phyloP scores from a whole-genome alignment of 371 early-diverging fungal species.

The Zychaea mexicana region DNA sequence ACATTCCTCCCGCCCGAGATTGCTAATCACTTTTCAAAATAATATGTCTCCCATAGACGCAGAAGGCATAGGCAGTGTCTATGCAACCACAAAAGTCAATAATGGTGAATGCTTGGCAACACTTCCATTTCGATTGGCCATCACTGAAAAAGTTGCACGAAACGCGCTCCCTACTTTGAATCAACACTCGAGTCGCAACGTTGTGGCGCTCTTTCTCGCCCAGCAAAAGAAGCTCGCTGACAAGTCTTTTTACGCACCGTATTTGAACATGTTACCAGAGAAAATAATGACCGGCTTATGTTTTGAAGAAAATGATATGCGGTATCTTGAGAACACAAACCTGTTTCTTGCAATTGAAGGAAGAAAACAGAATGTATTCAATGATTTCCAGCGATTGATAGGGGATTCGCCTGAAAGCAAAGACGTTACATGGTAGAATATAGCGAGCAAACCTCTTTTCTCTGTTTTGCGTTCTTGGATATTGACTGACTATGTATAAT shows the following conservation, averaged over 20 bases:
- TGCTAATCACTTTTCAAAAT: too few relatives aligned
- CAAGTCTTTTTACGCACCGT: conserved; percentile 52
- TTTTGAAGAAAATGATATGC: conserved; percentile 49
- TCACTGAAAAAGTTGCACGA: conserved; percentile 49
- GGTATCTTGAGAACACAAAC: conserved; percentile 52
- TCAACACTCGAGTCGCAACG: conserved; percentile 36
- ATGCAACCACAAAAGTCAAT: conserved; percentile 31
- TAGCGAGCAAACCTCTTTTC: too few relatives aligned
- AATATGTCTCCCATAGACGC: conserved; percentile 18
- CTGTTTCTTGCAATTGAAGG: conserved; percentile 44
- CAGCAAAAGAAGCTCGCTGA: conserved; percentile 35
- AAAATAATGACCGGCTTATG: conserved; percentile 44
- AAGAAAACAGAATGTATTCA: conserved; percentile 25
- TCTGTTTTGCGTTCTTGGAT: too few relatives aligned
- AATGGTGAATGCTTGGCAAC: conserved; percentile 34
- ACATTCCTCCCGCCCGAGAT: too few relatives aligned
- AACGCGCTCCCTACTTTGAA: conserved; percentile 29
- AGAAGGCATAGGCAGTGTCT: conserved; percentile 44
- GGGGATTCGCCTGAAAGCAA: conserved; percentile 23
- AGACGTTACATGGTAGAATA: conserved; percentile 2
- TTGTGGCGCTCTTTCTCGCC: conserved; percentile 39
- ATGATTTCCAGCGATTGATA: conserved; percentile 37
- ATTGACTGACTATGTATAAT: not conserved
- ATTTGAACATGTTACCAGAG: conserved; percentile 50
- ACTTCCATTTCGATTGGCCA: conserved; percentile 44